Evolutionary conservation across 352 stramenopile species (phyloP).

Genomic region (Saprolegnia diclina): DNA sequence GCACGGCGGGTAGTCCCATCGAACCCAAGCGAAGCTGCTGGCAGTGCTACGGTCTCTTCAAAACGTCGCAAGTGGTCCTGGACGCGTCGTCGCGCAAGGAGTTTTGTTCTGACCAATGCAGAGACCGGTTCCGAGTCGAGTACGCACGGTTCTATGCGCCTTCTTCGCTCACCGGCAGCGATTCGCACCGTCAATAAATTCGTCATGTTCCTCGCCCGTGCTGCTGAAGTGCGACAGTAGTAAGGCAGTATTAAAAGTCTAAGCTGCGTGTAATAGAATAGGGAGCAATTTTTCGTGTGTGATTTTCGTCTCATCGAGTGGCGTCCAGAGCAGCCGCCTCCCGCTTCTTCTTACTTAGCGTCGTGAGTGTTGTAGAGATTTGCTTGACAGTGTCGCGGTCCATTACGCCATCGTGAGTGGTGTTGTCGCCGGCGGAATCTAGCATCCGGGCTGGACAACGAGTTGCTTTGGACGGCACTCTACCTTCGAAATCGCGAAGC

Average conservation of each 20-base stretch:
- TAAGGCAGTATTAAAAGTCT: no score
- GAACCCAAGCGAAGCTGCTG: conserved; percentile 49
- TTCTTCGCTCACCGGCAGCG: no score
- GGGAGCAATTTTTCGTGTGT: neutral
- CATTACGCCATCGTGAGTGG: conserved; percentile 66
- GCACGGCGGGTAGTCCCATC: conserved; percentile 34
- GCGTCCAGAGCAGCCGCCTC: neutral
- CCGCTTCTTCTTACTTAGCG: conserved; percentile 57
- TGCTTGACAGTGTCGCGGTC: conserved; percentile 72
- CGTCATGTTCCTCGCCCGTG: no score
- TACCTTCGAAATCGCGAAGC: neutral
- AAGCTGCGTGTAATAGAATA: neutral
- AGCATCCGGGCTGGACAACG: neutral
- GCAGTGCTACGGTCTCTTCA: conserved; percentile 68
- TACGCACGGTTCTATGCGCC: conserved; percentile 44
- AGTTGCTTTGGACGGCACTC: neutral
- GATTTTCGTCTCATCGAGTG: neutral
- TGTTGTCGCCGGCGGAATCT: conserved; percentile 29
- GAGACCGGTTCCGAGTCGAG: conserved; percentile 39
- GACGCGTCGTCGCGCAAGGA: conserved; percentile 42
- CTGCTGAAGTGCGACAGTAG: no score
- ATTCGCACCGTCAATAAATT: no score
- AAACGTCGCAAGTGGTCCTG: conserved; percentile 36
- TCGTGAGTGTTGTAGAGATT: conserved; percentile 63
- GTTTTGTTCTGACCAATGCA: conserved; percentile 50